Evolutionary conservation across 805 yeast species (phyloP), one percentile per base, ranked within the genome.

Genomic region (Metschnikowia vanudenii): DNA sequence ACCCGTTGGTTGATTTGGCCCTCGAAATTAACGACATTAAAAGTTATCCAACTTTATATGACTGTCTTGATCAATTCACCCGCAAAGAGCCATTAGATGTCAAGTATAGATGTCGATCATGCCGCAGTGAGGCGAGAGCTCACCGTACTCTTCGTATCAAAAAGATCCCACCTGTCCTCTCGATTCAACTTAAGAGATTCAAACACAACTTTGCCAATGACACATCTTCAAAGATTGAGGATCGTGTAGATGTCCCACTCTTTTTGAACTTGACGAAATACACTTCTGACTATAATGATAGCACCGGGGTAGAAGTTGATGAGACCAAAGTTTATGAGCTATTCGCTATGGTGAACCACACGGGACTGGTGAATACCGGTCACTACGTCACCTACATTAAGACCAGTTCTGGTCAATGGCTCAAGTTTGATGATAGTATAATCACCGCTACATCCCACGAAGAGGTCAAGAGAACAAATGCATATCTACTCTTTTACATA

Each of bases 311-410:
- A 45, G 39, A 46, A 39, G 59, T 67, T 16, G 67, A 59, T 28
- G 56, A 55, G 10, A 55, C 74, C 26, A 66, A 73, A 43, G 65
- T 81, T 1, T 92, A 86, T 65, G 97, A 92, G 65, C 74, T 94
- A 35, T 89, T 83, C 65, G 96, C 92, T 1, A 80, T 91, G 28
- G 85, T 94, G 9, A 82, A 89, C 57, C 99, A 94, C 64, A 82
- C 82, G 29, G 99, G 99, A 1, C 83, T 92, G 16, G 94, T 92
- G 6, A 89, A 89, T 62, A 94, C 97, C 1, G 99, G 99, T 10
- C 99, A 94, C 64, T 94, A 94, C 63, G 78, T 91, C 12, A 84
- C 94, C 14, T 75, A 84, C 57, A 78, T 88, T 50, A 92, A 91
- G 61, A 79, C 74, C 45, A 71, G 79, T n/a, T 77, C 79, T 35